Conservation (phyloP, 2,329 filamentous ascomycete genomes). For the Ophiosphaerella korrae region DNA sequence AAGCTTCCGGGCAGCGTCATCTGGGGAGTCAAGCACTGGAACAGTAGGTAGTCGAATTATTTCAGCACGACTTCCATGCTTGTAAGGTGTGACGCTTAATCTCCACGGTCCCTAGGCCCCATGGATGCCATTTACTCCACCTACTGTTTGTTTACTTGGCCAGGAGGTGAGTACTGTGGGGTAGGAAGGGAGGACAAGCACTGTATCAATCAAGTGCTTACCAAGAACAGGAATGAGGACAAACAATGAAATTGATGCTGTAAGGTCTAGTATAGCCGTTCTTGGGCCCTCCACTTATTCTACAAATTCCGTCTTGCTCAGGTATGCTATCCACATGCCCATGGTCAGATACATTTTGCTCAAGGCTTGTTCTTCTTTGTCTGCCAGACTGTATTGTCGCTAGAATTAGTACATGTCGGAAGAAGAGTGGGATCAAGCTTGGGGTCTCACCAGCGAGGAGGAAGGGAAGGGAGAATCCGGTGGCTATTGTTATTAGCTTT, state of each 20-base stretch:
- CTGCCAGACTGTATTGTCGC: constrained; percentile 63
- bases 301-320: constrained; percentile 32
- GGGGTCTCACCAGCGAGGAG: constrained; percentile 64
- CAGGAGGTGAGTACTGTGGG: too few species aligned
- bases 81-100: background rate
- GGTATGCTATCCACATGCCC: constrained; percentile 21
- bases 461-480: constrained; percentile 65
- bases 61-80: background rate
- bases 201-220: background rate
- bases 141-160: too few species aligned
- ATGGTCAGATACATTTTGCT: constrained; percentile 16
- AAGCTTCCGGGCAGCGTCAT: constrained; percentile 6
- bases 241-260: constrained; percentile 45
- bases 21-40: background rate
- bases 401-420: constrained; percentile 23
- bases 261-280: constrained; percentile 41
- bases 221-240: constrained; percentile 17
- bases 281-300: constrained; percentile 36
- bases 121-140: too few species aligned
- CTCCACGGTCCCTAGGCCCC: too few species aligned
- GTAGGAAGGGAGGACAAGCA: background rate
- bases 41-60: background rate
- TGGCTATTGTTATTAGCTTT: constrained; percentile 55
- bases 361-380: constrained; percentile 64
- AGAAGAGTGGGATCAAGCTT: background rate